Evolutionary conservation across 2,329 filamentous ascomycete species (phyloP).

Genomic region (Geosmithia morbida): DNA sequence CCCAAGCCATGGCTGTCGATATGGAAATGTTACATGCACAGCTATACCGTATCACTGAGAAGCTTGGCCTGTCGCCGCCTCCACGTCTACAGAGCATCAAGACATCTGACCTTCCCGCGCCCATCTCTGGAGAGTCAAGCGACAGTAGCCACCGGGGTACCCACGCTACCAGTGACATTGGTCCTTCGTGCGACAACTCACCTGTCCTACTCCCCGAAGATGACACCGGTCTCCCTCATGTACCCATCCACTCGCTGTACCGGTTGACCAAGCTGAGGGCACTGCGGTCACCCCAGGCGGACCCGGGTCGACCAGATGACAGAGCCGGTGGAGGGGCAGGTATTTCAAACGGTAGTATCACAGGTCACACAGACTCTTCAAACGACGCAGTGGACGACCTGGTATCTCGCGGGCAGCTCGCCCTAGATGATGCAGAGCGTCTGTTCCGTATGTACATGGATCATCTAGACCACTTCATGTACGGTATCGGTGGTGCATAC

Average conservation of each 20-base stretch:
- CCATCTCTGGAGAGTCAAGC: neutral
- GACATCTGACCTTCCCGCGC: neutral
- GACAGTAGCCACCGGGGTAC: neutral
- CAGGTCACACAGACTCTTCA: neutral
- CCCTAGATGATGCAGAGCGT: conserved; percentile 31
- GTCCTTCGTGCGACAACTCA: conserved; percentile 9
- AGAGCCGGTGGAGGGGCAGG: neutral
- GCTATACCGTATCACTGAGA: conserved; percentile 2
- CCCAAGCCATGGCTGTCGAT: conserved; percentile 5
- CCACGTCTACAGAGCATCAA: neutral
- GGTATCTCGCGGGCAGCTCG: conserved; percentile 23
- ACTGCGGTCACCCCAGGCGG: conserved; percentile 16
- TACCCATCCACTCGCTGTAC: conserved; percentile 23
- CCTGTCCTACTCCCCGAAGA: conserved; percentile 9
- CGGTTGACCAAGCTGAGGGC: conserved; percentile 21
- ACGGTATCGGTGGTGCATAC: conserved; percentile 33
- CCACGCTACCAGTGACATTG: conserved; percentile 2
- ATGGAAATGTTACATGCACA: conserved; percentile 5
- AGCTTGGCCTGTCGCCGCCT: neutral
- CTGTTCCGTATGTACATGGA: conserved; percentile 34
- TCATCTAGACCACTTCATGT: conserved; percentile 34
- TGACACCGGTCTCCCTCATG: conserved; percentile 19
- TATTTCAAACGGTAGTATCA: neutral
- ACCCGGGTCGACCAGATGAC: neutral
- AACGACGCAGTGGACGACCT: conserved; percentile 11